These are phyloP conservation scores for Leccinum fibrillosum DNA, from an alignment of 768 basidiomycete species.

Conservation along the genomic window DNA sequence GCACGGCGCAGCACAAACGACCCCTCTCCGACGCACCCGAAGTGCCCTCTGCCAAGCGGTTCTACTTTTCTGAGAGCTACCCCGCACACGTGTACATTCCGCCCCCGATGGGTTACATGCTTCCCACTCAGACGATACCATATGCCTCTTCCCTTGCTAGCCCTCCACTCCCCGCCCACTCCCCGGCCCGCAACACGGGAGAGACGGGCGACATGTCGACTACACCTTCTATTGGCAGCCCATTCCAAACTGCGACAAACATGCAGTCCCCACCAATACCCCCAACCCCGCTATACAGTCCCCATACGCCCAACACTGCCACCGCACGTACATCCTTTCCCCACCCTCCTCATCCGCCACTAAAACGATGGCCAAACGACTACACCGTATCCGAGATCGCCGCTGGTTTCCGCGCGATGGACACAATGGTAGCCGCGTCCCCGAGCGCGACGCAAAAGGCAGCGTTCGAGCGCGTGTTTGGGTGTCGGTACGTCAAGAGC, in stretches of 20 bases:
- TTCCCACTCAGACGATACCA: slow-evolving; percentile 27
- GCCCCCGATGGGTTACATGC: slow-evolving; percentile 25
- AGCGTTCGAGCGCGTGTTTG: slow-evolving; percentile 70
- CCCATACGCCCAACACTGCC: slow-evolving; percentile 23
- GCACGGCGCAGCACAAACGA: slow-evolving; percentile 24
- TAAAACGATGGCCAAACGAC: slow-evolving; percentile 77
- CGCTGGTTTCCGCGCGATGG: slow-evolving; percentile 53
- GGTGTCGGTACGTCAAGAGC: slow-evolving; percentile 68
- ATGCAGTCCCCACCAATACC: slow-evolving; percentile 21
- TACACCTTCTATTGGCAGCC: slow-evolving; percentile 11
- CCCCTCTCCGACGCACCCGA: slow-evolving; percentile 24
- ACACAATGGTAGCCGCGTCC: slow-evolving; percentile 31
- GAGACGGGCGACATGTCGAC: slow-evolving; percentile 17
- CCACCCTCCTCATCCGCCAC: slow-evolving; percentile 57
- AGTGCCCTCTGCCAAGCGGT: slow-evolving; percentile 25
- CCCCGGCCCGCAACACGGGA: slow-evolving; percentile 9
- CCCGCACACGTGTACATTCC: slow-evolving; percentile 30
- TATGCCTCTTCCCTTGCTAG: slow-evolving; percentile 21
- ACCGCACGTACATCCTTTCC: slow-evolving; percentile 33
- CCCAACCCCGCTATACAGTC: slow-evolving; percentile 20
- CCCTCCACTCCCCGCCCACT: slow-evolving; percentile 12
- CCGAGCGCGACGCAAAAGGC: slow-evolving; percentile 56
- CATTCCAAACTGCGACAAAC: slow-evolving; percentile 10
- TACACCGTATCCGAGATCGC: slow-evolving; percentile 67
- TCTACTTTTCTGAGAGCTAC: slow-evolving; percentile 27